Evolutionary conservation across 2,329 filamentous ascomycete genomes (phyloP).

Genomic region (Aaosphaeria pasadenensis): DNA sequence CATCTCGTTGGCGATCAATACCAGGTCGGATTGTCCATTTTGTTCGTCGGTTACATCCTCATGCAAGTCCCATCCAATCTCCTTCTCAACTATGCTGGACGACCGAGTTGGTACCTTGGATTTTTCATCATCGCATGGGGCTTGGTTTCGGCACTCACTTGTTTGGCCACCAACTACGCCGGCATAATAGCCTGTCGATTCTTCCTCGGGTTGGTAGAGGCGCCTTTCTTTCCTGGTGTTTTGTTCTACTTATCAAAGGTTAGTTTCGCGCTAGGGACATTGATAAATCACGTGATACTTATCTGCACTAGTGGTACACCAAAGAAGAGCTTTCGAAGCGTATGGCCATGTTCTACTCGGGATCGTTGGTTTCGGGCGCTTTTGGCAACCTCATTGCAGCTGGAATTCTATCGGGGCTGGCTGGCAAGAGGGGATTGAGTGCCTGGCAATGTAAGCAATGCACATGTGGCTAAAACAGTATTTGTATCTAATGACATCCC

Average conservation of each 20-base stretch:
- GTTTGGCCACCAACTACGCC: slow-evolving; percentile 20
- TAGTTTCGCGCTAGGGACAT: too few relatives aligned
- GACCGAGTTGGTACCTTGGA: slow-evolving; percentile 53
- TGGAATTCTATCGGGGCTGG: slow-evolving; percentile 43
- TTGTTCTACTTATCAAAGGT: slow-evolving; percentile 18
- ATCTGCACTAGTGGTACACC: slow-evolving; percentile 46
- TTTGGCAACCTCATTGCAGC: slow-evolving; percentile 56
- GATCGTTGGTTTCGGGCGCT: slow-evolving; percentile 46
- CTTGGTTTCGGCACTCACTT: slow-evolving; percentile 39
- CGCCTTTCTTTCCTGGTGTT: slow-evolving; percentile 14
- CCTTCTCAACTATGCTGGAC: slow-evolving; percentile 47
- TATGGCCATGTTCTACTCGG: slow-evolving; percentile 53
- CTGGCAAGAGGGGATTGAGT: slow-evolving; percentile 23
- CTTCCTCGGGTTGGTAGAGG: slow-evolving; percentile 1
- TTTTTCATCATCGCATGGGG: slow-evolving; percentile 42
- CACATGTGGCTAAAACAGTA: too few relatives aligned
- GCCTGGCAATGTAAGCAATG: slow-evolving; percentile 17
- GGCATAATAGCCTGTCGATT: neutral
- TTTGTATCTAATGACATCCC: too few relatives aligned
- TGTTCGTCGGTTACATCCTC: slow-evolving; percentile 37
- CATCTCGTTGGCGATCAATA: neutral
- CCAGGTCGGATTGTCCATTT: slow-evolving; percentile 5
- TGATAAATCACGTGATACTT: neutral
- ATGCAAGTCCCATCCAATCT: slow-evolving; percentile 61
- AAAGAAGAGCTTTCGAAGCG: slow-evolving; percentile 51